Evolutionary conservation across 805 yeast species (phyloP).

Genomic region (Metschnikowia koreensis): DNA sequence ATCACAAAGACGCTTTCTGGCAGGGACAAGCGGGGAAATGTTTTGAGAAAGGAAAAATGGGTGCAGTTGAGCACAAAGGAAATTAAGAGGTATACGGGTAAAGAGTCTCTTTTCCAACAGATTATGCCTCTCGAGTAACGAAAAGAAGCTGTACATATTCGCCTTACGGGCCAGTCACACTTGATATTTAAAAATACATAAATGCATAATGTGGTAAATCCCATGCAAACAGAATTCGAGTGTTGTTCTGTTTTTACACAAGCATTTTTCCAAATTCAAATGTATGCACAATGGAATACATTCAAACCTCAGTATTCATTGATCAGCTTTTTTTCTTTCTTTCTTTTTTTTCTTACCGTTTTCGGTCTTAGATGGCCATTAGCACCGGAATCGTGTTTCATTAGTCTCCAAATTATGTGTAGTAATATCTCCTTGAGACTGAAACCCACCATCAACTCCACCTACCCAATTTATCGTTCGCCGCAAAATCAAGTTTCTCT

Average conservation of each 20-base stretch:
- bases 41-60: constrained; percentile 23
- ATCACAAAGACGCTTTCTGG: constrained; percentile 37
- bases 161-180: neutral
- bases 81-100: constrained; percentile 20
- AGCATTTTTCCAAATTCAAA: neutral
- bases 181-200: too few species aligned
- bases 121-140: neutral
- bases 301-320: too few species aligned
- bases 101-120: constrained; percentile 3
- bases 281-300: neutral
- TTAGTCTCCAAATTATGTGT: too few species aligned
- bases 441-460: too few species aligned
- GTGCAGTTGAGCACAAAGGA: constrained; percentile 19
- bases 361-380: too few species aligned
- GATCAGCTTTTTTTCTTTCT: too few species aligned
- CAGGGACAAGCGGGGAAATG: constrained; percentile 23
- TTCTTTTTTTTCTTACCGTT: too few species aligned
- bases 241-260: neutral
- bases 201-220: neutral
- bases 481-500: neutral
- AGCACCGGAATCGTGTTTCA: too few species aligned
- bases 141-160: neutral
- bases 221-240: neutral
- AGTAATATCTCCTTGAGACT: too few species aligned
- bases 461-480: too few species aligned